phyloP scores from a whole-genome alignment of 1,284 basidiomycete species.

The Leccinum fuscescens region DNA sequence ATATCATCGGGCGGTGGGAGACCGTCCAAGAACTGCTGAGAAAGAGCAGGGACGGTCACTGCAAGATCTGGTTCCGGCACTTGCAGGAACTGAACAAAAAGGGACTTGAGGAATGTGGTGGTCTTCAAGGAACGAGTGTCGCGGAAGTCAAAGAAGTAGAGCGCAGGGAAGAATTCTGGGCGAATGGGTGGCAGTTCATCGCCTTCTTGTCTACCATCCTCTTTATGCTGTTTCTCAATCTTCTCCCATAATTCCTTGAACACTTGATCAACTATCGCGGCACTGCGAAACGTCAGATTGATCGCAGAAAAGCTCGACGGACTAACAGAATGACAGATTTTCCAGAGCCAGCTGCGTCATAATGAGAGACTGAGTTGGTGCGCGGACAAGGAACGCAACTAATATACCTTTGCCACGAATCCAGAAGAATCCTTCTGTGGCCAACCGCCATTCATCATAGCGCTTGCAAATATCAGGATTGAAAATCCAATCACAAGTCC shows the following conservation, averaged over 20 bases:
- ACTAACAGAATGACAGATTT: constrained; percentile 28
- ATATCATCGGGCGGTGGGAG: constrained; percentile 20
- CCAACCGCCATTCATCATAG: constrained; percentile 26
- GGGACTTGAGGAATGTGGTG: constrained; percentile 24
- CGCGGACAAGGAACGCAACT: not conserved
- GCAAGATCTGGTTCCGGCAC: constrained; percentile 21
- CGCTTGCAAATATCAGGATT: constrained; percentile 18
- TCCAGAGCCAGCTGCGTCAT: constrained; percentile 19
- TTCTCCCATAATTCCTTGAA: constrained; percentile 28
- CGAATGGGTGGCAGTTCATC: constrained; percentile 20
- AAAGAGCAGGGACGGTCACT: constrained; percentile 21
- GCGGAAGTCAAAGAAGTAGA: constrained; percentile 32
- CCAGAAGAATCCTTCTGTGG: constrained; percentile 27
- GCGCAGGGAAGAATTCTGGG: constrained; percentile 29
- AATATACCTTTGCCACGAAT: constrained; percentile 23
- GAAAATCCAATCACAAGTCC: constrained; percentile 28
- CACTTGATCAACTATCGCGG: constrained; percentile 26
- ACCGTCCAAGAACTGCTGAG: constrained; percentile 15
- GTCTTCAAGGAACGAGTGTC: constrained; percentile 22
- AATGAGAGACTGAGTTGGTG: constrained; percentile 7
- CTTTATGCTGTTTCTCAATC: constrained; percentile 26
- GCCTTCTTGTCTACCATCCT: constrained; percentile 13
- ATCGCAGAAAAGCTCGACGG: not conserved
- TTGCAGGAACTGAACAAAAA: constrained; percentile 31
- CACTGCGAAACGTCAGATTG: constrained; percentile 17